Conservation (phyloP, 257 asterid species). For the Voacanga thouarsii region DNA sequence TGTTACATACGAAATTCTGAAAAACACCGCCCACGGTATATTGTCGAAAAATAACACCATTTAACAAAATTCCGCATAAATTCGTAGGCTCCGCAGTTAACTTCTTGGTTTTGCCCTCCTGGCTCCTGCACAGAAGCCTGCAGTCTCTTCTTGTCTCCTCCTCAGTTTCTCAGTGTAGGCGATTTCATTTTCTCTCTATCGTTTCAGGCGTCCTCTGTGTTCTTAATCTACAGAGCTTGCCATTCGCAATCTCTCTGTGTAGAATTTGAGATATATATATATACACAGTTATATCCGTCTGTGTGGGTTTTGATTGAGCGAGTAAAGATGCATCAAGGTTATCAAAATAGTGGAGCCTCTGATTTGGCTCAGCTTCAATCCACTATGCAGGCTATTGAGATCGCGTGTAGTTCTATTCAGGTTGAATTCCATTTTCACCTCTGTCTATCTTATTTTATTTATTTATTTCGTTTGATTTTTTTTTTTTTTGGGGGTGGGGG, state of each 20-base stretch:
- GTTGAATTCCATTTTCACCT: slow-evolving; percentile 23
- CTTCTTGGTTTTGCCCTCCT: background rate
- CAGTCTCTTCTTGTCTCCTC: background rate
- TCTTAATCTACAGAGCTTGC: background rate
- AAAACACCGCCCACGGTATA: too few relatives aligned
- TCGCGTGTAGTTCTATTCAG: slow-evolving; percentile 88
- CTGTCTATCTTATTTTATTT: background rate
- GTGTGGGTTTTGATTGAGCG: background rate
- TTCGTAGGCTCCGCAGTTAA: too few relatives aligned
- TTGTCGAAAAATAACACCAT: too few relatives aligned
- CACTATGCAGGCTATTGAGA: slow-evolving; percentile 77
- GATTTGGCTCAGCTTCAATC: slow-evolving; percentile 78
- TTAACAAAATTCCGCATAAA: too few relatives aligned
- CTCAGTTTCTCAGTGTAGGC: background rate
- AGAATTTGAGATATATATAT: background rate
- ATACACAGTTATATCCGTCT: too few relatives aligned
- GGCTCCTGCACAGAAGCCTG: background rate
- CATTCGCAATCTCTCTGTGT: background rate
- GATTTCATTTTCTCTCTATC: background rate
- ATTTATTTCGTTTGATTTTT: too few relatives aligned
- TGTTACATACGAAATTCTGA: too few relatives aligned
- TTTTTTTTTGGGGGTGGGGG: background rate
- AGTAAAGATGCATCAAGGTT: slow-evolving; percentile 46
- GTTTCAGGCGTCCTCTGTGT: background rate
- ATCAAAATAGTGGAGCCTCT: slow-evolving; percentile 34